Evolutionary conservation across 495 filamentous ascomycete species (phyloP).

Genomic region (Penicillium ochrochloron): DNA sequence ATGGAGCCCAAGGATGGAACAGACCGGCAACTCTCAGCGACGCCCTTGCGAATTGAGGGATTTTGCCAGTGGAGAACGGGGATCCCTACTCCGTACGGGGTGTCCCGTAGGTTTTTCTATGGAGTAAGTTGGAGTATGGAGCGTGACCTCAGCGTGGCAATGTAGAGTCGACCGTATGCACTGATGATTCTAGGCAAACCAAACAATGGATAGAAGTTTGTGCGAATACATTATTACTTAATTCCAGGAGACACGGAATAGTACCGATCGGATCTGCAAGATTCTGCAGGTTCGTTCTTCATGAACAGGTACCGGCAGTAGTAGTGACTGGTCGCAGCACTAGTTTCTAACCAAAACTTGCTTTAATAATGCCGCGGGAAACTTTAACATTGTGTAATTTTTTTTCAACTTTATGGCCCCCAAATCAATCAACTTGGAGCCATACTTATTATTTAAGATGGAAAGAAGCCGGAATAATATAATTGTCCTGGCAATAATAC

Average conservation of each 20-base stretch:
- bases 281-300: slow-evolving; percentile 9
- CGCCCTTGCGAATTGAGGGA: slow-evolving; percentile 25
- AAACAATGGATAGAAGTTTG: background rate
- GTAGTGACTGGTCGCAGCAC: background rate
- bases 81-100: slow-evolving; percentile 31
- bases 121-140: slow-evolving; percentile 6
- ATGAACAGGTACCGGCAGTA: background rate
- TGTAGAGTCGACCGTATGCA: background rate
- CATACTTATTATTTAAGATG: background rate
- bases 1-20: slow-evolving; percentile 2
- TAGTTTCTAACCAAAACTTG: background rate
- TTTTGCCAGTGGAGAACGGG: slow-evolving; percentile 25
- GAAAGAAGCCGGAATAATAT: background rate
- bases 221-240: background rate
- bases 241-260: background rate
- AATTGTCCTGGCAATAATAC: background rate
- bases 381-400: background rate
- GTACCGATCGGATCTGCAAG: slow-evolving; percentile 8
- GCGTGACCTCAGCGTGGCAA: slow-evolving; percentile 12
- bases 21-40: slow-evolving; percentile 7
- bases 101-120: background rate
- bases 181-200: background rate
- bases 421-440: background rate
- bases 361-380: background rate
- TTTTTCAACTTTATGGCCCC: background rate